Evolutionary conservation across 257 asterid genomes (phyloP).

Genomic region (Solanum etuberosum): DNA sequence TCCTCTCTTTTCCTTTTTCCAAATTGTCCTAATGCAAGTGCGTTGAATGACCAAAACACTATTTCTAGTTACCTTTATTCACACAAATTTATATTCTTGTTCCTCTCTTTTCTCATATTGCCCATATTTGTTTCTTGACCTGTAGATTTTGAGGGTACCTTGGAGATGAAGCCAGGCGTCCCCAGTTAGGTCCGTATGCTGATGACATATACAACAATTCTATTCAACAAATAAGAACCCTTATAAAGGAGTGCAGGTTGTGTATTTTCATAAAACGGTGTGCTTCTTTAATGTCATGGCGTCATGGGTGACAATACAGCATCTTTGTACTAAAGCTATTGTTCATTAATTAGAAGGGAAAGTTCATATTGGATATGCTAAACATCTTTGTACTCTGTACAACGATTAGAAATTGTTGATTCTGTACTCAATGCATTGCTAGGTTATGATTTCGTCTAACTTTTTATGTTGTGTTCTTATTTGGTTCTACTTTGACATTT

Average conservation of each 20-base stretch:
- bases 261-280: background rate
- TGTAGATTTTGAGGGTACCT: background rate
- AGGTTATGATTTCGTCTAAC: background rate
- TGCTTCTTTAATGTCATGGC: background rate
- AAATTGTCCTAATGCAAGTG: background rate
- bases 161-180: background rate
- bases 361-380: background rate
- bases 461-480: background rate
- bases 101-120: background rate
- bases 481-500: background rate
- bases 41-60: background rate
- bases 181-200: background rate
- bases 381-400: background rate
- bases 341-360: background rate
- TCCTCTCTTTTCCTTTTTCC: background rate
- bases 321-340: background rate
- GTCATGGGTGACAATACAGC: background rate
- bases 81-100: background rate
- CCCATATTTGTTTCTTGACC: background rate
- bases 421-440: background rate
- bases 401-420: background rate
- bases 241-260: background rate
- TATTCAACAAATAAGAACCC: background rate
- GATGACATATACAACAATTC: background rate
- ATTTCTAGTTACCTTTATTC: background rate